These are phyloP conservation scores for Candida tallmaniae DNA, from an alignment of 805 yeast species.

Conservation along the genomic window DNA sequence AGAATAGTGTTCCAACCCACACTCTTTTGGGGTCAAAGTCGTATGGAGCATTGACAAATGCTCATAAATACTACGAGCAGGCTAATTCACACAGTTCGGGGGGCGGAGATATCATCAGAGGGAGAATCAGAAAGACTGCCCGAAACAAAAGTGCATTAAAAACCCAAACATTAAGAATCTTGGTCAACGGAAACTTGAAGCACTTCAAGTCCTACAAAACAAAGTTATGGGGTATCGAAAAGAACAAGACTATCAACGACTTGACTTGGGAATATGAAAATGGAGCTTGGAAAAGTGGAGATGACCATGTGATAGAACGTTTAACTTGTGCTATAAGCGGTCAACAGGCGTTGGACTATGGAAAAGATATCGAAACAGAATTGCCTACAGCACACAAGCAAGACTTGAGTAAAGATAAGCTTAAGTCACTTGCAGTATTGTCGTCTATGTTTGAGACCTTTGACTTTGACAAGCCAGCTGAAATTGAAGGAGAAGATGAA, in stretches of 20 bases:
- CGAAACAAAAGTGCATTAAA: constrained; percentile 45
- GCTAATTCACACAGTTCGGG: constrained; percentile 30
- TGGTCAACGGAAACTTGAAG: constrained; percentile 53
- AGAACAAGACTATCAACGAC: constrained; percentile 56
- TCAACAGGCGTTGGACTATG: constrained; percentile 22
- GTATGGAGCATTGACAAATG: constrained; percentile 33
- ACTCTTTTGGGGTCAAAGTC: constrained; percentile 29
- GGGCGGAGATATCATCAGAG: constrained; percentile 42
- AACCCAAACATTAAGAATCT: constrained; percentile 61
- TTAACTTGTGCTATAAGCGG: constrained; percentile 23
- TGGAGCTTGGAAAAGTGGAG: constrained; percentile 77
- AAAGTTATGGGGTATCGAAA: constrained; percentile 89
- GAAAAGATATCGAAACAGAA: constrained; percentile 14
- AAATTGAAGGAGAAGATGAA: constrained; percentile 29
- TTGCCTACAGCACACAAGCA: constrained; percentile 1
- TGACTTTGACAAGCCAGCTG: constrained; percentile 36
- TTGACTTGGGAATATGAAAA: constrained; percentile 58
- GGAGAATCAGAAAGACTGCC: constrained; percentile 55
- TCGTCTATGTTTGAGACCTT: constrained; percentile 28
- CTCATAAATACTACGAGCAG: constrained; percentile 18
- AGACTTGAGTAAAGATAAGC: constrained; percentile 16
- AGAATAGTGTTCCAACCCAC: constrained; percentile 27
- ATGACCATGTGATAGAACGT: constrained; percentile 73
- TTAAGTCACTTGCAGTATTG: constrained; percentile 26
- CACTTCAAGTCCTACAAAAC: constrained; percentile 60